Conservation (phyloP, 345 rosid species). For the Populus davidiana region DNA sequence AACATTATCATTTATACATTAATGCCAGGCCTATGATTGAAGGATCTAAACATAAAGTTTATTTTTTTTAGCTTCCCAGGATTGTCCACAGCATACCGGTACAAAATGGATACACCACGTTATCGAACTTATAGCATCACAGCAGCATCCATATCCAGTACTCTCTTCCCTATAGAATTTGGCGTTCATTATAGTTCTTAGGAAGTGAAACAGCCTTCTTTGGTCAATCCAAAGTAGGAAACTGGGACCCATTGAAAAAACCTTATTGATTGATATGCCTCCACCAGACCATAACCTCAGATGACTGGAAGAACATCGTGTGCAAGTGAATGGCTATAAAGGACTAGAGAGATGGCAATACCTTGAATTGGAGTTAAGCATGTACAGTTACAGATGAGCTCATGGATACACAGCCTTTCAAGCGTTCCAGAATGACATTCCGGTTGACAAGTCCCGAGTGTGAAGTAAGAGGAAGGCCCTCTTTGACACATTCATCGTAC, state of each 20-base stretch:
- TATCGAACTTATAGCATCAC: background rate
- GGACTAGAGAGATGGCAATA: conserved; percentile 3
- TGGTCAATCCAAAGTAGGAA: conserved; percentile 3
- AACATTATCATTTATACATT: background rate
- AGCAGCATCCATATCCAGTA: background rate
- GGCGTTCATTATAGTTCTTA: background rate
- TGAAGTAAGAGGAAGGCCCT: conserved; percentile 78
- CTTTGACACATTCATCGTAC: conserved; percentile 81
- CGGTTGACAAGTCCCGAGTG: conserved; percentile 63
- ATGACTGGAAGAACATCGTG: conserved; percentile 15
- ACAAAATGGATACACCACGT: background rate
- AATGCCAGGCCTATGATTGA: background rate
- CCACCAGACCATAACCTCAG: conserved; percentile 10
- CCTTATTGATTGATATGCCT: conserved; percentile 4
- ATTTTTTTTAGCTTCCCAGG: background rate
- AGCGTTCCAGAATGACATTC: conserved; percentile 61
- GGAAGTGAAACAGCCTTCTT: conserved; percentile 2
- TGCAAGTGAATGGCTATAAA: conserved; percentile 19
- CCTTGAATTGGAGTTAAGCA: conserved; percentile 46
- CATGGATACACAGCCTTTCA: conserved; percentile 70
- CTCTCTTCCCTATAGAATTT: background rate
- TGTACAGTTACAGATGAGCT: conserved; percentile 78
- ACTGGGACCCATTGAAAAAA: conserved; percentile 2
- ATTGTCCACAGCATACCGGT: background rate
- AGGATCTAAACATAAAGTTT: background rate